Percentiles rank a stretch among this genome's conserved stretches.
Evolutionary conservation across 2,329 filamentous ascomycete genomes (phyloP).

Genomic region (Colletotrichum sp.): DNA sequence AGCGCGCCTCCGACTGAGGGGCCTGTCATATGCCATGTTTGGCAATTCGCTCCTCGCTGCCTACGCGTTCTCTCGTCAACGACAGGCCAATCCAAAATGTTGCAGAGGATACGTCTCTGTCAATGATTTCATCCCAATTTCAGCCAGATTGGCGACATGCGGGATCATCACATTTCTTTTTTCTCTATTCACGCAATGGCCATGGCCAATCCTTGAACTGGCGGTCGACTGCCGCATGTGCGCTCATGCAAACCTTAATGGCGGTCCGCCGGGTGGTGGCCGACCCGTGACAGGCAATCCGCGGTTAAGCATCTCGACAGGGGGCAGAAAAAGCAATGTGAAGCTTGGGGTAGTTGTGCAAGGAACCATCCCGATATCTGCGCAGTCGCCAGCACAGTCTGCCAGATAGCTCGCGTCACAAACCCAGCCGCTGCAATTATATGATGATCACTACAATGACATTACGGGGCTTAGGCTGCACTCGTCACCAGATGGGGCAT

Average conservation of each 20-base stretch:
- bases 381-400: neutral
- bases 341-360: neutral
- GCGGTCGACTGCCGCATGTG: neutral
- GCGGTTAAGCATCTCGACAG: neutral
- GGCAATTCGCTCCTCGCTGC: neutral
- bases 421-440: neutral
- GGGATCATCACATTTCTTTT: neutral
- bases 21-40: neutral
- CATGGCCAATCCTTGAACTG: neutral
- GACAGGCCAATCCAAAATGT: neutral
- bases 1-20: neutral
- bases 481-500: neutral
- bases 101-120: neutral
- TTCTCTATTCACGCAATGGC: neutral
- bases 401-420: neutral
- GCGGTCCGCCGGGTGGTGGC: neutral
- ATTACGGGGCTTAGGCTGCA: neutral
- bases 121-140: neutral
- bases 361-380: neutral
- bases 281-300: neutral
- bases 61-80: neutral
- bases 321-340: slow-evolving; percentile 7
- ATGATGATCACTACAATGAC: neutral
- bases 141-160: neutral
- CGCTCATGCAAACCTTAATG: slow-evolving; percentile 14